These are phyloP conservation scores for Aureobasidium sp. DNA, from an alignment of 2,329 filamentous ascomycete genomes.

Conservation along the genomic window DNA sequence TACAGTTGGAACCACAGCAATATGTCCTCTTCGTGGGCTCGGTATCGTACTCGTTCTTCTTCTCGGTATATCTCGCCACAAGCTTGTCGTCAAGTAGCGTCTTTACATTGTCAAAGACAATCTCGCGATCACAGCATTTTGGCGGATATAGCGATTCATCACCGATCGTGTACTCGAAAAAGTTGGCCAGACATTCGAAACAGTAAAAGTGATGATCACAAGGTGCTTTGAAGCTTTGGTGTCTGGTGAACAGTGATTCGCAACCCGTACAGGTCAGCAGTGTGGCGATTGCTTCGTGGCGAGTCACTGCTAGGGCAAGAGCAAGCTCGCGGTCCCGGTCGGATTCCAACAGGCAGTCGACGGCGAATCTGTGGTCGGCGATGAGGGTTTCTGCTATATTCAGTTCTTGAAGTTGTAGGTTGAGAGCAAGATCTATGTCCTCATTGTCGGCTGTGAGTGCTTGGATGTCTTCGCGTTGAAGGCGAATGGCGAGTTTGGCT, in stretches of 20 bases:
- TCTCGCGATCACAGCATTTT: background rate
- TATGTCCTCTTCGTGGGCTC: background rate
- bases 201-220: background rate
- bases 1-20: background rate
- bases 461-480: background rate
- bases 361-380: background rate
- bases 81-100: background rate
- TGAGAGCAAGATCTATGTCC: background rate
- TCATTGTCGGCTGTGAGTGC: background rate
- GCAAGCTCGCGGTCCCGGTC: background rate
- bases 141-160: background rate
- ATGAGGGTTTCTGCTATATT: background rate
- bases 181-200: background rate
- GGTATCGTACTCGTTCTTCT: background rate
- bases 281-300: background rate
- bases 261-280: background rate
- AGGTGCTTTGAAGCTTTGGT: background rate
- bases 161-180: background rate
- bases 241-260: background rate
- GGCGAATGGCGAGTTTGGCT: background rate
- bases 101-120: background rate
- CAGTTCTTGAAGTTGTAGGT: background rate
- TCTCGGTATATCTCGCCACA: background rate
- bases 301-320: background rate
- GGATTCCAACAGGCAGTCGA: background rate